phyloP scores from a whole-genome alignment of 208 protist genomes.

The Wallacemonas rigidus region DNA sequence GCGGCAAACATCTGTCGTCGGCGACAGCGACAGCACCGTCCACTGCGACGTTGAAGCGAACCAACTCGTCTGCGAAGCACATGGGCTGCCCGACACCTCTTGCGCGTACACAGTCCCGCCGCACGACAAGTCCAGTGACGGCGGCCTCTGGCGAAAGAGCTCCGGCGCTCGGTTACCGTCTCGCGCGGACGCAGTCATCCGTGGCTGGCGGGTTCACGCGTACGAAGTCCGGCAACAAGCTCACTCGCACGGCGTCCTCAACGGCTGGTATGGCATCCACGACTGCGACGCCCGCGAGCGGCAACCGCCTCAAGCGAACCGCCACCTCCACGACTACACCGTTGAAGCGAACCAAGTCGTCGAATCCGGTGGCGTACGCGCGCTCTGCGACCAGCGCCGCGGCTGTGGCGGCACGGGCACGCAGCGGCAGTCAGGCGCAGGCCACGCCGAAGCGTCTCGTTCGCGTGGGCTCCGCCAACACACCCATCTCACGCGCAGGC shows the following conservation, averaged over 20 bases:
- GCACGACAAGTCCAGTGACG: conserved; percentile 20
- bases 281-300: background rate
- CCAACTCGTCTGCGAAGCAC: conserved; percentile 22
- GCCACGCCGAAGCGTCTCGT: conserved; percentile 16
- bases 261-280: background rate
- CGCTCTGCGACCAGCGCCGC: conserved; percentile 10
- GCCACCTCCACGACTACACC: conserved; percentile 19
- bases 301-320: conserved; percentile 27
- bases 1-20: conserved; percentile 48
- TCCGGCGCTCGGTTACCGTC: background rate
- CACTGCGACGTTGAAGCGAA: conserved; percentile 29
- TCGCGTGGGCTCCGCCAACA: conserved; percentile 16
- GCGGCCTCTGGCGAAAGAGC: conserved; percentile 9
- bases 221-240: conserved; percentile 20
- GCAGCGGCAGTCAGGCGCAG: conserved; percentile 9
- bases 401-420: background rate
- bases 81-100: conserved; percentile 13
- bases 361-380: conserved; percentile 5
- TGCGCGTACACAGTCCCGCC: conserved; percentile 12
- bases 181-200: conserved; percentile 15
- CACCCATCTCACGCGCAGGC: conserved; percentile 5
- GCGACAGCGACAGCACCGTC: background rate
- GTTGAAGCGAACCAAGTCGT: conserved; percentile 18
- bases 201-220: conserved; percentile 11
- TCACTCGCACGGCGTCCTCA: conserved; percentile 8